A percentile compares a stretch with the other conserved stretches of the same genome.
Conservation (phyloP, 768 basidiomycete genomes). For the Cystobasidium tubakii region DNA sequence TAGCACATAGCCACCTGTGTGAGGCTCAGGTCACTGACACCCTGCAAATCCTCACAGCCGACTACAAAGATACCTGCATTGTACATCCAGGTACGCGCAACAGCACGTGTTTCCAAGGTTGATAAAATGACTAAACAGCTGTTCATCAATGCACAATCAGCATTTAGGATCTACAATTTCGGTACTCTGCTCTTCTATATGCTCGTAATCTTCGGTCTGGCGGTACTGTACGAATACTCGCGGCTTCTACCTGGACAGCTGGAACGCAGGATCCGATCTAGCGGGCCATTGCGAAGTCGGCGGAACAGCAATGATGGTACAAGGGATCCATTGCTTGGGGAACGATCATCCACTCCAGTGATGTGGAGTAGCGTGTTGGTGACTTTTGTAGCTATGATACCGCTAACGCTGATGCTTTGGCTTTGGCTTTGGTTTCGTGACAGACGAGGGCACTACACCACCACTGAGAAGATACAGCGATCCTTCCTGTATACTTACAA, state of each 20-base stretch:
- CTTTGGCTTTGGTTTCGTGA: too few relatives aligned
- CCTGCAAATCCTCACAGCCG: background rate
- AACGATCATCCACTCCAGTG: conserved; percentile 1
- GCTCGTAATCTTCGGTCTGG: conserved; percentile 61
- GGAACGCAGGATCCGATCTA: conserved; percentile 7
- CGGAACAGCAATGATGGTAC: background rate
- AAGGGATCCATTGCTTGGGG: conserved; percentile 24
- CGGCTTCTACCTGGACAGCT: conserved; percentile 6
- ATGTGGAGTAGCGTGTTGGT: conserved; percentile 23
- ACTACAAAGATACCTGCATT: conserved; percentile 39
- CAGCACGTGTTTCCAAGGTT: conserved; percentile 44
- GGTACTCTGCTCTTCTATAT: conserved; percentile 62
- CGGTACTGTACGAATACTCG: conserved; percentile 65
- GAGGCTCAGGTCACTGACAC: too few relatives aligned
- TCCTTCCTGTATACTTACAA: conserved; percentile 19
- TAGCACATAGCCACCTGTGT: background rate
- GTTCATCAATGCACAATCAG: background rate
- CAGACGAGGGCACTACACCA: background rate
- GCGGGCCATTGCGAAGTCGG: background rate
- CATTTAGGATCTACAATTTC: conserved; percentile 65
- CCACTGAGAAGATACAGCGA: background rate
- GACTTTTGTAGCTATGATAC: too few relatives aligned
- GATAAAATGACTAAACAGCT: background rate
- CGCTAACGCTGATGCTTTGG: too few relatives aligned
- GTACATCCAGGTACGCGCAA: conserved; percentile 53